Evolutionary conservation across 192 early-diverging fungal species (phyloP), one percentile per base, ranked within the genome.

Genomic region (Rhizophagus prolifer): DNA sequence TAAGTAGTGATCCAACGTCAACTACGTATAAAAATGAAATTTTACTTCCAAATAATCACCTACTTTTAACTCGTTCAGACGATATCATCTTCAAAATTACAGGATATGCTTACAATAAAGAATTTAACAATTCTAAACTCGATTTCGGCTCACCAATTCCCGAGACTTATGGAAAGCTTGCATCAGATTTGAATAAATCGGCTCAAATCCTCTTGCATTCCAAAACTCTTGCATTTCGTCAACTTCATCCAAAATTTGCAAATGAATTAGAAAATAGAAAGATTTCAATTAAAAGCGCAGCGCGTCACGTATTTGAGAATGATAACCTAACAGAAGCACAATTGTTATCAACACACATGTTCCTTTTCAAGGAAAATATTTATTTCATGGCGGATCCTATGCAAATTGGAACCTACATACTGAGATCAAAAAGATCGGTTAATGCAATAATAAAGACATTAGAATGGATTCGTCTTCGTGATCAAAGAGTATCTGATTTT

Each of bases 301-400:
- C 88, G 9, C 58, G 70, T 23, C 79, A 75, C 72, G 81, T 81
- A 3, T 87, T 86, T 67, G 44, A 58, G 23, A 79, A 77, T 9
- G 73, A 86, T 23, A 58, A 58, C 19, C 67, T 19, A 28, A 58
- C 74, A n/a, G 38, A 46, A 58, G 50, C 61, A 36, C 72, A 81
- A 9, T 19, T 78, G 34, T 88, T 92, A 70, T 88, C 90, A 1
- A 86, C 89, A 0, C 89, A 91, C 77, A 74, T 88, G 30, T 87
- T 86, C 64, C 46, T 92, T 70, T 84, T 88, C 1, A 81, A 81
- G 50, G 82, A 92, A 65, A 66, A 83, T 34, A 72, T 84, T 31
- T 84, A 88, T 34, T 89, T 84, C 66, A 85, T 87, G 23, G 38
- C 84, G 0, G 84, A 85, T 44, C 77, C 83, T 16, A 63, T 81